These are phyloP conservation scores for Salvia splendens DNA, from an alignment of 257 asterid genomes.

Conservation along the genomic window DNA sequence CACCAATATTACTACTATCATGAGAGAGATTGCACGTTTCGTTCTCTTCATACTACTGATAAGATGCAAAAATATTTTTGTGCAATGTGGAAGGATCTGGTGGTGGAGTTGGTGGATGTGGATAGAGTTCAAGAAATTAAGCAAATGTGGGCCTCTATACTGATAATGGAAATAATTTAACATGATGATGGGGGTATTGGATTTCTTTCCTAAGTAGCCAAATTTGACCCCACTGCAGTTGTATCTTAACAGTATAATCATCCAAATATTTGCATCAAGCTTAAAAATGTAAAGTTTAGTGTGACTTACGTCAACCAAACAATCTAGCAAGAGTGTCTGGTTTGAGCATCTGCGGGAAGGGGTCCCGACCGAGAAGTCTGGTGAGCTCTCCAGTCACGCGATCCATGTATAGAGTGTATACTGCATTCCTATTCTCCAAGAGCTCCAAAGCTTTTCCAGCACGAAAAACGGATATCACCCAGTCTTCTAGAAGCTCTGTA, in stretches of 20 bases:
- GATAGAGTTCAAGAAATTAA: background rate
- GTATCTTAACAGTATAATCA: background rate
- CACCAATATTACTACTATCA: conserved; percentile 28
- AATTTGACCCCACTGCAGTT: conserved; percentile 22
- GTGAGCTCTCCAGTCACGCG: conserved; percentile 76
- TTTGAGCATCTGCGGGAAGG: conserved; percentile 53
- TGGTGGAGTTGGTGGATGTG: background rate
- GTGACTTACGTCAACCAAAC: conserved; percentile 53
- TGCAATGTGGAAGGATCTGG: too few species aligned
- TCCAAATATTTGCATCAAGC: background rate
- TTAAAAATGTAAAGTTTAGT: background rate
- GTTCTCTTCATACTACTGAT: conserved; percentile 15
- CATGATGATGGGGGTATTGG: background rate
- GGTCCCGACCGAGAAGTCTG: conserved; percentile 58
- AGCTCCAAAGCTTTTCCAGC: conserved; percentile 72
- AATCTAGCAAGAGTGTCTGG: conserved; percentile 54
- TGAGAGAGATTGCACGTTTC: conserved; percentile 19
- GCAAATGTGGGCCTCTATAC: background rate
- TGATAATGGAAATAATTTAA: background rate
- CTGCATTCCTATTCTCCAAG: conserved; percentile 69
- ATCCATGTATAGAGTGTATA: conserved; percentile 87
- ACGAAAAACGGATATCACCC: conserved; percentile 68
- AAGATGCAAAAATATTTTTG: background rate
- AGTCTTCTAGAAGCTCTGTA: conserved; percentile 77
- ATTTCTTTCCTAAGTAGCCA: conserved; percentile 5